A percentile compares a stretch with the other conserved stretches of the same genome.
These are phyloP conservation scores for Kluyveromyces nonfermentans DNA, from an alignment of 805 yeast species.

Conservation along the genomic window DNA sequence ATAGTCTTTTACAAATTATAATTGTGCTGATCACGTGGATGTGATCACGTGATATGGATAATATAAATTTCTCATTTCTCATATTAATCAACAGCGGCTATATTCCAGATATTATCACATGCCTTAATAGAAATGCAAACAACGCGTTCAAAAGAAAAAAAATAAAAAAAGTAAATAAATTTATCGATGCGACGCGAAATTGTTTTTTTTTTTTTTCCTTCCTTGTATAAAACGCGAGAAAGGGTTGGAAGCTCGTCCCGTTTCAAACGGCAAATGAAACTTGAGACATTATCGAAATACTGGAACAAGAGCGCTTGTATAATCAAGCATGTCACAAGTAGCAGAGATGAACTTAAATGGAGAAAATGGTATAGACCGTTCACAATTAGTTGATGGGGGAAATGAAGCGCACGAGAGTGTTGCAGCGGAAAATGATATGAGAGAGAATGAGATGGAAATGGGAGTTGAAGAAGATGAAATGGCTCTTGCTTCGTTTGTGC, in stretches of 20 bases:
- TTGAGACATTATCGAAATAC: no score
- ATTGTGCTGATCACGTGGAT: no score
- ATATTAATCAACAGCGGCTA: background rate
- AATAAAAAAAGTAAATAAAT: background rate
- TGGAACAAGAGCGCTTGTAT: no score
- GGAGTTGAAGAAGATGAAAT: conserved; percentile 43
- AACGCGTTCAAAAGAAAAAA: background rate
- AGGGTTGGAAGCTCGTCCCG: no score
- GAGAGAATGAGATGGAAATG: background rate
- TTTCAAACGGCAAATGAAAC: no score
- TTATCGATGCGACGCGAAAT: background rate
- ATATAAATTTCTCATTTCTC: no score
- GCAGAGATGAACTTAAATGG: background rate
- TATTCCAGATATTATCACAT: background rate
- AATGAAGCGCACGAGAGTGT: background rate
- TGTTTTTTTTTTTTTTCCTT: no score
- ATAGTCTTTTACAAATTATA: no score
- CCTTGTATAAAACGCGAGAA: background rate
- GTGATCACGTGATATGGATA: no score
- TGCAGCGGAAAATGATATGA: background rate
- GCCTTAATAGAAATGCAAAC: background rate
- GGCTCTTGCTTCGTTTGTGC: conserved; percentile 29
- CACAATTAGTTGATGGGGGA: background rate
- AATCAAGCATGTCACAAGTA: background rate
- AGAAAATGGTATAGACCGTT: background rate